Conservation (phyloP, 1,284 basidiomycete species). For the Ustilago esculenta region DNA sequence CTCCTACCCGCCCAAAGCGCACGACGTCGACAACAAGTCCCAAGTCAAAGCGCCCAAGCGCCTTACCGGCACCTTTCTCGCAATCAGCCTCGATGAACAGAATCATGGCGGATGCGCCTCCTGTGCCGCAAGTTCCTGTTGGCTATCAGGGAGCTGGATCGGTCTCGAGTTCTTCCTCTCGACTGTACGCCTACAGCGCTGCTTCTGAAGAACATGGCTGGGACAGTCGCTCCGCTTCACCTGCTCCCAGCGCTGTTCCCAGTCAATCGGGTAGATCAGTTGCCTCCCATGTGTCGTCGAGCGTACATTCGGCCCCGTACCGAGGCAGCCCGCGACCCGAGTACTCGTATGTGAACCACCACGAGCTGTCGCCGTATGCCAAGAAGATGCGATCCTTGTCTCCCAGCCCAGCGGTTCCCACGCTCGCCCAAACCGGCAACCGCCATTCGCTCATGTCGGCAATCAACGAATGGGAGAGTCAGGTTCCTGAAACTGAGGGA, state of each 20-base stretch:
- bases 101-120: conserved; percentile 49
- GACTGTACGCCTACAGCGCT: conserved; percentile 28
- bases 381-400: conserved; percentile 53
- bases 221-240: conserved; percentile 40
- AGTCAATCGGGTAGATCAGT: conserved; percentile 48
- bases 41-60: conserved; percentile 25
- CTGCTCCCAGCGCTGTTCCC: conserved; percentile 42
- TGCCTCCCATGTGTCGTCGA: conserved; percentile 51
- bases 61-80: conserved; percentile 12
- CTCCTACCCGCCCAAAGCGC: conserved; percentile 19
- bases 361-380: conserved; percentile 48
- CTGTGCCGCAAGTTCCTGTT: conserved; percentile 43
- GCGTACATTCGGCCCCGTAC: conserved; percentile 37
- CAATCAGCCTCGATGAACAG: conserved; percentile 33
- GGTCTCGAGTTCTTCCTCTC: conserved; percentile 39
- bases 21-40: conserved; percentile 10
- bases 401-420: conserved; percentile 32
- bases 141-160: conserved; percentile 26
- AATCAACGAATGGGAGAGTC: conserved; percentile 63
- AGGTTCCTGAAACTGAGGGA: conserved; percentile 28
- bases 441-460: conserved; percentile 56
- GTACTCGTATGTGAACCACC: conserved; percentile 45
- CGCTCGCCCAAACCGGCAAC: conserved; percentile 27
- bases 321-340: conserved; percentile 42
- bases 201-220: conserved; percentile 29